A percentile compares a stretch with the other conserved stretches of the same genome.
phyloP scores from a whole-genome alignment of 106 monocot species.

The Agapanthus africanus region DNA sequence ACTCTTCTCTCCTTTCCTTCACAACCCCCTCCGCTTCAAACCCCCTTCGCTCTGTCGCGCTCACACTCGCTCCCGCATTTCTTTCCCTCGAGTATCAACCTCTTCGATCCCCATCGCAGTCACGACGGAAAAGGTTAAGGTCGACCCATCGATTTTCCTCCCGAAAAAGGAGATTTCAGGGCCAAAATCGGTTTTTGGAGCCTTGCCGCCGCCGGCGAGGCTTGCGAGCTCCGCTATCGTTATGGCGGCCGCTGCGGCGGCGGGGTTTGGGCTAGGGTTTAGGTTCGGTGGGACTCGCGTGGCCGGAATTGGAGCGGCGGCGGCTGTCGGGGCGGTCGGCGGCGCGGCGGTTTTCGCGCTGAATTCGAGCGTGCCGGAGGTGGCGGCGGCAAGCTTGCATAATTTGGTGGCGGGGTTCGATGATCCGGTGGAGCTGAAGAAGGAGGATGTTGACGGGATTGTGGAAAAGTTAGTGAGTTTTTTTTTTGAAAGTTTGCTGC shows the following conservation, averaged over 20 bases:
- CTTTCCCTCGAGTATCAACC: constrained; percentile 6
- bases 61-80: constrained; percentile 4
- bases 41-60: constrained; percentile 2
- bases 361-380: constrained; percentile 64
- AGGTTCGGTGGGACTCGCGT: constrained; percentile 32
- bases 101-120: constrained; percentile 1
- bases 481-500: too few species aligned
- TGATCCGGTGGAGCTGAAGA: constrained; percentile 58
- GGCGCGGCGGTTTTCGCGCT: constrained; percentile 48
- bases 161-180: constrained; percentile 48
- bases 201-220: constrained; percentile 59
- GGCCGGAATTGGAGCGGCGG: constrained; percentile 53
- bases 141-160: constrained; percentile 29
- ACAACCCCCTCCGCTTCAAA: constrained; percentile 4
- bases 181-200: constrained; percentile 39
- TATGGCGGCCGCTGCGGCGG: constrained; percentile 54
- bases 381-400: constrained; percentile 67
- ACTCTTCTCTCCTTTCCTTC: constrained; percentile 17
- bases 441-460: constrained; percentile 56
- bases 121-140: background rate
- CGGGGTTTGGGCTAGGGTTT: constrained; percentile 62
- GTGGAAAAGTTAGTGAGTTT: constrained; percentile 51
- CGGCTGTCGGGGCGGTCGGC: constrained; percentile 48
- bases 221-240: constrained; percentile 39
- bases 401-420: constrained; percentile 61